Evolutionary conservation across 345 rosid genomes (phyloP).

Genomic region (Aegle marmelos): DNA sequence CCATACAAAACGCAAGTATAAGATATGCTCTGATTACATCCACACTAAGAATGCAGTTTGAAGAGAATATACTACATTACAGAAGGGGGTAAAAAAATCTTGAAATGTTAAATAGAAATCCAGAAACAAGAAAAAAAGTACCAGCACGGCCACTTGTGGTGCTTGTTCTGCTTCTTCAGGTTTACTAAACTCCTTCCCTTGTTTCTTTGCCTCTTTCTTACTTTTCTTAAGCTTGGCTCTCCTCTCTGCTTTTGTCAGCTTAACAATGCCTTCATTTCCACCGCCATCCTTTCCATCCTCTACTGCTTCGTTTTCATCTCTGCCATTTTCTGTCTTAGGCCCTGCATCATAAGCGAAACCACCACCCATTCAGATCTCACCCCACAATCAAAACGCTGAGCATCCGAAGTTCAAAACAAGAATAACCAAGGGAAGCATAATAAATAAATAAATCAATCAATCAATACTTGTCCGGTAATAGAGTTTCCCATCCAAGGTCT

Average conservation of each 20-base stretch:
- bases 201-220: slow-evolving; percentile 75
- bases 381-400: background rate
- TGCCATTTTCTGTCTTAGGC: slow-evolving; percentile 23
- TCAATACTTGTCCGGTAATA: slow-evolving; percentile 53
- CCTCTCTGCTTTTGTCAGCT: slow-evolving; percentile 70
- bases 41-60: background rate
- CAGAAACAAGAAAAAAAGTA: slow-evolving; percentile 17
- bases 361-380: slow-evolving; percentile 7
- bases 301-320: slow-evolving; percentile 18
- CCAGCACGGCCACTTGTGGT: slow-evolving; percentile 81
- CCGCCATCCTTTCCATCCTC: slow-evolving; percentile 24
- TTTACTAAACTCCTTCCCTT: slow-evolving; percentile 43
- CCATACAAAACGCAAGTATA: background rate
- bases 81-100: background rate
- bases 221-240: slow-evolving; percentile 74
- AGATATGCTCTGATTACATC: background rate
- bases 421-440: background rate
- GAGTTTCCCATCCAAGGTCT: slow-evolving; percentile 73
- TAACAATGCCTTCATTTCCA: slow-evolving; percentile 35
- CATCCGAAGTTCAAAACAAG: background rate
- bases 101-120: background rate
- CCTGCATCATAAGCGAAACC: slow-evolving; percentile 28
- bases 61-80: background rate
- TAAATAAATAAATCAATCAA: too few species aligned
- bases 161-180: slow-evolving; percentile 44